Base-by-base conservation (phyloP, 139 green algal species). In the Diplosphaera chodatii region DNA sequence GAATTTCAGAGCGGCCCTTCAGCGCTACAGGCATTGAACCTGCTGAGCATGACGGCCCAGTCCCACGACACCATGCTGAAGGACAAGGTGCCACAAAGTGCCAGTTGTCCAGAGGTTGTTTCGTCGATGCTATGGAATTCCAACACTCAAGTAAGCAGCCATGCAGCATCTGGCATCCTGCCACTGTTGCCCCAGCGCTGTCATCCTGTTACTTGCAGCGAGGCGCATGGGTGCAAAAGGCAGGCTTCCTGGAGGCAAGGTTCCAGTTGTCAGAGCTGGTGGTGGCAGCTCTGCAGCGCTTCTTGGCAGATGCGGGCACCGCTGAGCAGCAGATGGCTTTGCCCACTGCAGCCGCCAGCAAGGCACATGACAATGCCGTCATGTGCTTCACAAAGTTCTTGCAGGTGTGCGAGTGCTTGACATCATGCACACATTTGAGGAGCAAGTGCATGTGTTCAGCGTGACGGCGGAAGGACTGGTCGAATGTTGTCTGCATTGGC, bases 261-360 rank as follows among this genome's bases (percentile, higher is more conserved):
- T 66, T 33, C 29, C 30, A 32, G 3, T 1, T 72, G 32, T 13
- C 32, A 28, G 66, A 78, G 55, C 55, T 37, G 22, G 67, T 73
- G 5, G 55, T 78, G 28, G 55, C 55, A 34, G 72, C 48, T 55
- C 55, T 73, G 31, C 55, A 73, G 68, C 48, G 48, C 3, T 25
- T n/a, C 48, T 5, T 59, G 48, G 48, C 48, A 27, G 48, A 10
- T 5, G 48, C 48, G 8, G 13, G 48, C 18, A 18, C 48, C 48
- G 48, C 48, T 59, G 48, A 10, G 48, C 48, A 23, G 48, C 48
- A 59, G 48, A 10, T 18, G 22, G 48, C 16, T 25, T 25, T 18
- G 48, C 48, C n/a, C 16, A 25, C 48, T 18, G 48, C 48, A 18
- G 13, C 48, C 16, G 48, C 48, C 3, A 3, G 16, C 25, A 18